Percentiles rank a stretch among this genome's conserved stretches.
Evolutionary conservation across 1,284 basidiomycete genomes (phyloP).

Genomic region (Sporisorium graminicola): DNA sequence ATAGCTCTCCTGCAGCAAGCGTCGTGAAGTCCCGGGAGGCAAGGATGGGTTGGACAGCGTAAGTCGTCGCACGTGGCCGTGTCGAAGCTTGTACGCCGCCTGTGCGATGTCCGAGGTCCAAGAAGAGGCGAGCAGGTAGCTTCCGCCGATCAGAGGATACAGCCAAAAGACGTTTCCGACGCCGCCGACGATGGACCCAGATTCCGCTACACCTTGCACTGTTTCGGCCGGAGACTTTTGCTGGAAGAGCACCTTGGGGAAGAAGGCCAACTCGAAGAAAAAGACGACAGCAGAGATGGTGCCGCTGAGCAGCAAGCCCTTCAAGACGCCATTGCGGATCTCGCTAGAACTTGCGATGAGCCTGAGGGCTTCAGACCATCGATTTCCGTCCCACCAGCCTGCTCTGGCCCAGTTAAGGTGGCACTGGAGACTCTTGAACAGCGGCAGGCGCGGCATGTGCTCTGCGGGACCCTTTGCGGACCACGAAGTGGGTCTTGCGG

Average conservation of each 20-base stretch:
- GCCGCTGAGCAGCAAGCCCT: conserved; percentile 63
- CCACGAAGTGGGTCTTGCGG: conserved; percentile 45
- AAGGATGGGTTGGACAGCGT: conserved; percentile 42
- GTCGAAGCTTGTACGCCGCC: conserved; percentile 56
- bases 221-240: conserved; percentile 11
- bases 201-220: conserved; percentile 15
- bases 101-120: conserved; percentile 67
- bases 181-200: conserved; percentile 34
- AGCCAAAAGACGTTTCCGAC: conserved; percentile 63
- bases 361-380: conserved; percentile 52
- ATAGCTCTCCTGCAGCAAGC: conserved; percentile 58
- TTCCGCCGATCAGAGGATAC: conserved; percentile 65
- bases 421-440: conserved; percentile 34
- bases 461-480: conserved; percentile 63
- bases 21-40: conserved; percentile 44
- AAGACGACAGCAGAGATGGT: conserved; percentile 59
- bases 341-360: conserved; percentile 53
- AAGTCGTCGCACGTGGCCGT: conserved; percentile 32
- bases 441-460: conserved; percentile 42
- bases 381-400: conserved; percentile 61
- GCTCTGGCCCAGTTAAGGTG: conserved; percentile 60
- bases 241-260: conserved; percentile 61
- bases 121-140: conserved; percentile 65
- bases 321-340: conserved; percentile 60
- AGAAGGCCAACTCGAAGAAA: conserved; percentile 65